Evolutionary conservation across 768 basidiomycete genomes (phyloP), one percentile per base, ranked within the genome.

Genomic region (Leccinum olivaceopallidum): DNA sequence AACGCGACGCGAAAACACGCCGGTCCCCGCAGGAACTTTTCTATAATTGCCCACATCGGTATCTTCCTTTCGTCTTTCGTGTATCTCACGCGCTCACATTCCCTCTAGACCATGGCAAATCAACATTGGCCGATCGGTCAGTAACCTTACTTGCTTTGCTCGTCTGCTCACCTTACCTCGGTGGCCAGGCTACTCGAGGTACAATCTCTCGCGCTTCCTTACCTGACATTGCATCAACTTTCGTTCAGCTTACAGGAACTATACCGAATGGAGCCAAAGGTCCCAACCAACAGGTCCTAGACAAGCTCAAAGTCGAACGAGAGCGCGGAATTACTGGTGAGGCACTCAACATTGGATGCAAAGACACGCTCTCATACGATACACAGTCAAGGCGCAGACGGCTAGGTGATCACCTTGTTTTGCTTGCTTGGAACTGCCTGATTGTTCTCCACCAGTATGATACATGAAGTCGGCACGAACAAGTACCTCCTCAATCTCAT

Each of bases 1-100:
- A 14, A 20, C 14, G 8, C 14, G 26, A 24, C 59, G 10, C 51
- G n/a, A 53, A 48, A 51, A 39, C 47, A 53, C 4, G 24, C 24
- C 24, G 1, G 26, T 52, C 55, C 49, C 2, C 37, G 13, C 60
- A 91, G 90, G 56, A 98, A 98, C 73, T 94, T 98, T 73, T 95
- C 94, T 10, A 94, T 98, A 65, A 96, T 98, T 71, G 95, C 95
- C 1, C 95, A 98, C 73, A 97, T 97, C 66, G 94, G 94, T 87
- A 69, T 57, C 61, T 32, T 30, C 39, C 14, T 9, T 30, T 10
- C 30, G 3, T 44, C 16, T 0, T 36, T 6, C 24, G 8, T 16
- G 18, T 24, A 34, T 49, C 63, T 18, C 30, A 10, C 13, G 3
- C 34, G 6, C 64, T 72, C 55, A 58, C 55, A 18, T 37, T 53